Evolutionary conservation across 345 rosid species (phyloP), one percentile per base, ranked within the genome.

Genomic region (Acer negundo): DNA sequence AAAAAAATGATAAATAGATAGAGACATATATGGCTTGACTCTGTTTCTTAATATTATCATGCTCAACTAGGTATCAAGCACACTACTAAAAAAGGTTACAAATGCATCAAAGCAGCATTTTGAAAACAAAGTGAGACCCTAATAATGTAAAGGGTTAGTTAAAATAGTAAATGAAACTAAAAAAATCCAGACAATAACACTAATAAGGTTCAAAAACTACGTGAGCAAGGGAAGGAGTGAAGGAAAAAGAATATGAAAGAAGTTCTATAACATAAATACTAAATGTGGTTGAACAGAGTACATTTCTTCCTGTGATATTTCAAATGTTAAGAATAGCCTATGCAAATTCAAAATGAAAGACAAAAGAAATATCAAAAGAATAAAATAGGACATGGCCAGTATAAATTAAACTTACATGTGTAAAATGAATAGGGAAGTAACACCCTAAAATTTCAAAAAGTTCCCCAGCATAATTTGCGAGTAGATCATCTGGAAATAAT

Each of bases 361-460:
- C 63, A 75, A 42, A 78, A 53, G 38, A 35, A 35, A 35, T 24
- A 31, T 9, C 61, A 22, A 47, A 51, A 77, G 49, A 24, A 66
- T 46, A 47, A 9, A 77, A 55, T 10, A 66, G 35, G 22, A 47
- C 23, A 73, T 17, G 46, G 58, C 12, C 15, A 71, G n/a, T 26
- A 69, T 40, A 47, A 31, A 42, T 62, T 64, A 70, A 79, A 69
- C 99, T 88, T 88, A 95, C 99, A 81, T 93, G 99, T 13, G 99
- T 95, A 83, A 89, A 93, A 88, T 92, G 94, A 83, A 92, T 85
- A 22, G 99, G 98, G 79, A 93, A 95, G 85, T 95, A 95, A 82
- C 89, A 84, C 71, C 90, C 87, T 85, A 93, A 82, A 75, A 84
- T 79, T 44, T 84, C 90, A 81, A 95, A 93, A 77, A 94, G 78